These are phyloP conservation scores for Corylus avellana DNA, from an alignment of 306 rosid species.

Conservation along the genomic window DNA sequence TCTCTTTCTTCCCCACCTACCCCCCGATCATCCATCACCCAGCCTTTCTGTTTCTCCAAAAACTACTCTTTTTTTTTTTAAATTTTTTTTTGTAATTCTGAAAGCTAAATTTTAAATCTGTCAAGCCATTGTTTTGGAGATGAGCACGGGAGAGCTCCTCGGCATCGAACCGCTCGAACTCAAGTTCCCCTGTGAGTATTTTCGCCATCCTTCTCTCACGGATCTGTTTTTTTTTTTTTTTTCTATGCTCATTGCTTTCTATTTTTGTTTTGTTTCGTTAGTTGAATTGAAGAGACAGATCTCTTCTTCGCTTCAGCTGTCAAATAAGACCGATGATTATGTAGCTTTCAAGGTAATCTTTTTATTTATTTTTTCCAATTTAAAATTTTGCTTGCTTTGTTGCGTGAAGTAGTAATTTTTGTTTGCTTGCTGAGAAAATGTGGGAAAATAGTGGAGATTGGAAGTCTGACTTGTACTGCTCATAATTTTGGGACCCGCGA, in stretches of 20 bases:
- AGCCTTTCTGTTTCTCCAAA: conserved; percentile 11
- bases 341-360: conserved; percentile 82
- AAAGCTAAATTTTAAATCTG: background rate
- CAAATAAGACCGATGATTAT: conserved; percentile 77
- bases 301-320: conserved; percentile 80
- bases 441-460: background rate
- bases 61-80: background rate
- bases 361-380: background rate
- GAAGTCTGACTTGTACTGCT: background rate
- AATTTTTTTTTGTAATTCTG: background rate
- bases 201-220: background rate
- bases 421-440: conserved; percentile 2
- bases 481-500: background rate
- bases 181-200: conserved; percentile 66
- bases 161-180: conserved; percentile 87
- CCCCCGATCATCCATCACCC: conserved; percentile 1
- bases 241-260: conserved; percentile 20
- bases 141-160: conserved; percentile 89
- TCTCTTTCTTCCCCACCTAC: conserved; percentile 9
- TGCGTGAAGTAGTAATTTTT: background rate
- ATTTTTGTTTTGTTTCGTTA: conserved; percentile 15
- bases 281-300: conserved; percentile 96
- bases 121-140: conserved; percentile 30
- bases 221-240: conserved; percentile 36
- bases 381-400: background rate